Conservation (phyloP, 2,329 filamentous ascomycete genomes). For the Hymenotorrendiella dingleyae region DNA sequence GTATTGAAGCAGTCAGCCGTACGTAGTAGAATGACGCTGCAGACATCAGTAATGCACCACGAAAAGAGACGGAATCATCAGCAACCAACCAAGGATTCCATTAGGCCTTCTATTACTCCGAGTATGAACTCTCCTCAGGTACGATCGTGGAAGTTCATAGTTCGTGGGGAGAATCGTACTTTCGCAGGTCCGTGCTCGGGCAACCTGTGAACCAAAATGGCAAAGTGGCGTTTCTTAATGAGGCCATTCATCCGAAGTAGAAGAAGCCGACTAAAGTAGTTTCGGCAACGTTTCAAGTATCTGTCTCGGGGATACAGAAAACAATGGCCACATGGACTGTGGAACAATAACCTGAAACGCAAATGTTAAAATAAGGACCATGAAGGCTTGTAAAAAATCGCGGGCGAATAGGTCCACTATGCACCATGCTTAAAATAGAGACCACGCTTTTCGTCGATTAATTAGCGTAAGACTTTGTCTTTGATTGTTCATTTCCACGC, state of each 20-base stretch:
- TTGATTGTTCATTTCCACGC: too few species aligned
- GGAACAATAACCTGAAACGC: not conserved
- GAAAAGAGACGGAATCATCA: not conserved
- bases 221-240: constrained; percentile 8
- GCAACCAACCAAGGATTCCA: not conserved
- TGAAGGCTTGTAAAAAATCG: not conserved
- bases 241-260: constrained; percentile 11
- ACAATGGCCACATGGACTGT: not conserved
- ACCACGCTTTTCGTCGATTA: too few species aligned
- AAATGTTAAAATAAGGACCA: not conserved
- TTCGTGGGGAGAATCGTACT: not conserved
- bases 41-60: not conserved
- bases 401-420: not conserved
- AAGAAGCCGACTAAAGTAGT: constrained; percentile 6
- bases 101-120: not conserved
- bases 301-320: too few species aligned
- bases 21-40: not conserved
- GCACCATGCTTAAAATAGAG: constrained; percentile 12
- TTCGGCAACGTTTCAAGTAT: constrained; percentile 22
- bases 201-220: too few species aligned
- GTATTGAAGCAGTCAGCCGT: not conserved
- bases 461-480: too few species aligned
- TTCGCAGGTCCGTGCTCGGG: not conserved
- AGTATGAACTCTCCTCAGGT: not conserved
- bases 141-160: not conserved